Evolutionary conservation across 1,284 basidiomycete genomes (phyloP), one percentile per base, ranked within the genome.

Genomic region (Puccinia triticina): DNA sequence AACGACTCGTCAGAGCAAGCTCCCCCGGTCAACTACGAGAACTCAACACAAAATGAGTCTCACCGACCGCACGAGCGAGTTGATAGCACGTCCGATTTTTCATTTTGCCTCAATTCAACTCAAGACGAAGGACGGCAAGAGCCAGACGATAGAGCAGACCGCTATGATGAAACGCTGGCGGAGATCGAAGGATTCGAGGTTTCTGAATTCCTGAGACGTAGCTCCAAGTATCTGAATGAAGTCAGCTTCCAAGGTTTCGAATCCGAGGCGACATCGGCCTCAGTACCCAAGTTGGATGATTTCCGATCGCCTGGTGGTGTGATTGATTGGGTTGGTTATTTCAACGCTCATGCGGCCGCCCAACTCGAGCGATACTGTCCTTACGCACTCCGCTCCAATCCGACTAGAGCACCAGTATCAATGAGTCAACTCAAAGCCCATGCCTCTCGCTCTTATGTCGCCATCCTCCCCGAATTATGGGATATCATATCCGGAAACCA

Each of bases 181-280:
- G 73, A 75, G 23, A 57, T 82, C 12, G 81, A 82, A 61, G 61
- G 67, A 26, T 32, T 69, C 21, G 81, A 82, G 46, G 73, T 82
- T 8, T 34, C 64, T 37, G 74, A 77, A 57, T 82, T 76, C n/a
- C 37, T 82, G 1, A 55, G 50, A 69, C 32, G 73, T 21, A 66
- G 73, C 23, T 82, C 81, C 23, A 82, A 77, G 57, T 75, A 82
- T 43, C 59, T 82, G n/a, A 37, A 82, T n/a, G 50, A 82, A 50
- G 66, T 82, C 16, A 46, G 48, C 50, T 40, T 82, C 23, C 48
- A 48, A 59, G 8, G 14, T n/a, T 12, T 10, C 26, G 73, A 76
- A 76, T 61, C 48, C 2, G 23, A 55, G n/a, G 18, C 23, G 10
- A 23, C 48, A n/a, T 29, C 61, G 26, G 18, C 48, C 40, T 29